These are phyloP conservation scores for Pythium folliculosum DNA, from an alignment of 352 stramenopile species.

Conservation along the genomic window DNA sequence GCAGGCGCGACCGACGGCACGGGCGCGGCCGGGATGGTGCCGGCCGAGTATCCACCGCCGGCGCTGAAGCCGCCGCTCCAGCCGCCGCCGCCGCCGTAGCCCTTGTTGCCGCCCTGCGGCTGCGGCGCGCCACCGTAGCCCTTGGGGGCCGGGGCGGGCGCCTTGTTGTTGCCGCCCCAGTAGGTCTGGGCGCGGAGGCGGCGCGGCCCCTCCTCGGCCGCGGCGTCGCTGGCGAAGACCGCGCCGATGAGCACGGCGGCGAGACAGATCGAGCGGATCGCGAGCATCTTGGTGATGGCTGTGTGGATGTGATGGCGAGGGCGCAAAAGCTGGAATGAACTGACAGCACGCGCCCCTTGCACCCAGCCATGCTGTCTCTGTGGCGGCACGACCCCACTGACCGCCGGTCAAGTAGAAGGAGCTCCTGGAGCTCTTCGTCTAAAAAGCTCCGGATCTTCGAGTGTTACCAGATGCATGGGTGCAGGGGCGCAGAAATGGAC, in stretches of 20 bases:
- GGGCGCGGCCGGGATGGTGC: not conserved
- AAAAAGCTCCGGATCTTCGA: too few relatives aligned
- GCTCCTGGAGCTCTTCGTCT: too few relatives aligned
- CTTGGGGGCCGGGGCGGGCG: constrained; percentile 1
- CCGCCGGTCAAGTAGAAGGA: not conserved
- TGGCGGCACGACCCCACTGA: not conserved
- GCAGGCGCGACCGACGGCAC: not conserved
- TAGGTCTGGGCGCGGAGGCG: constrained; percentile 8
- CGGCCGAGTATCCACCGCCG: constrained; percentile 8
- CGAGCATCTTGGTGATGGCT: constrained; percentile 4
- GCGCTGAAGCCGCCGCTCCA: constrained; percentile 12
- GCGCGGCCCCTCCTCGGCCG: not conserved
- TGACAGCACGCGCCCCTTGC: not conserved
- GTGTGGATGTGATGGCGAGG: not conserved
- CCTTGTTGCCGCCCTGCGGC: not conserved
- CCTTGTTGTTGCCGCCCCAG: constrained; percentile 11
- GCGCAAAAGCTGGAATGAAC: constrained; percentile 14
- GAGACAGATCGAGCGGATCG: constrained; percentile 11
- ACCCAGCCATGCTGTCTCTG: not conserved
- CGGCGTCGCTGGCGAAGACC: not conserved
- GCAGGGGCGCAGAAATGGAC: too few relatives aligned
- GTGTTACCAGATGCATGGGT: not conserved
- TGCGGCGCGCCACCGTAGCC: not conserved
- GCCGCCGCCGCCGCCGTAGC: not conserved
- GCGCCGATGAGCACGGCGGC: constrained; percentile 8